Base-by-base conservation (phyloP, 768 basidiomycete genomes). In the Mrakia frigida region DNA sequence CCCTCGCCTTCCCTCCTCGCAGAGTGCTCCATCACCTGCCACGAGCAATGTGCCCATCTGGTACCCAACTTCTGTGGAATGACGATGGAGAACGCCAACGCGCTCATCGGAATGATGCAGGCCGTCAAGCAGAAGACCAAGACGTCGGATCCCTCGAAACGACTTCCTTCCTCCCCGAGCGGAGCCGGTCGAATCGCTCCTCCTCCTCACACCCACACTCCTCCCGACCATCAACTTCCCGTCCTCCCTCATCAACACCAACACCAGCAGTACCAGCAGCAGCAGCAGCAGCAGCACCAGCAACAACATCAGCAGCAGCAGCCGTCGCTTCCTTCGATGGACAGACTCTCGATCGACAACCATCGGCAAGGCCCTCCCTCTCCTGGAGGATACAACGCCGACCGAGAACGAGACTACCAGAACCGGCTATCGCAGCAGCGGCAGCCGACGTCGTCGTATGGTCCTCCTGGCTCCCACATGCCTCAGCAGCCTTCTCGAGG, bases 61-160 rank as follows among this genome's bases (percentile, higher is more conserved):
- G 97, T 99, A 56, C 97, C 97, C 76, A 96, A 99, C 84, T 98
- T 99, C 84, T 99, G 97, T 81, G 97, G 97, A 60, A 98, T 99
- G 95, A 94, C 94, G 52, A 98, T 98, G 96, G 96, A 98, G 84
- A 96, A 93, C 52, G 96, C 97, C 68, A 98, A 98, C 83, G 89
- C 91, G 81, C 87, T 99, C 28, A 87, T 99, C 70, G 89, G 90
- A 70, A 91, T 94, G 83, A 90, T 92, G 88, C 90, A 91, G 73
- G 92, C 93, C 81, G 97, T 97, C 85, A 83, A 83, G 25, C 81
- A 81, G 83, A 87, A 87, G 80, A 84, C 78, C 25, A 78, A 78
- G 73, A 73, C 37, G 7, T 68, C 65, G 37, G 74, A 67, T 16
- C 73, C 73, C 7, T 75, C 74, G 28, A 73, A 67, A 50, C 61